phyloP scores from a whole-genome alignment of 2,329 filamentous ascomycete species.

The Lecanosticta acicola region DNA sequence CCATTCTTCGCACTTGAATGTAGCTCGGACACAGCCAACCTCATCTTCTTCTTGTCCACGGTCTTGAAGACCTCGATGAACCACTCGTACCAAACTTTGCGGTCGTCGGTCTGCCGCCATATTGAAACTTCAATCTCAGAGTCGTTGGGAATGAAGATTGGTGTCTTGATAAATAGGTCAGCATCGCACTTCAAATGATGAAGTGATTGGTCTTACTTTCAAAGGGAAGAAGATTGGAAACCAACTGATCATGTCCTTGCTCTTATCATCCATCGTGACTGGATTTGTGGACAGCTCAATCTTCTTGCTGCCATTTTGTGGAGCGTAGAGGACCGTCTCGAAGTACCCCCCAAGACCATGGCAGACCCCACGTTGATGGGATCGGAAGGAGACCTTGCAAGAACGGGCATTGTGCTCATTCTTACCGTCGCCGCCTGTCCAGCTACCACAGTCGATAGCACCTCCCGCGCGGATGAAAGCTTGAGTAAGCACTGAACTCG shows the following conservation, averaged over 20 bases:
- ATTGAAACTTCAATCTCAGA: constrained; percentile 86
- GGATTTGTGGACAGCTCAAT: constrained; percentile 91
- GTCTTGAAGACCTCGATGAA: constrained; percentile 71
- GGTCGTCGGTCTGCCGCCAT: constrained; percentile 92
- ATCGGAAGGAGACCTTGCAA: constrained; percentile 71
- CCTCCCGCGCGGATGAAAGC: constrained; percentile 55
- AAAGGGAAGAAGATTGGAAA: constrained; percentile 98
- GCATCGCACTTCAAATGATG: too few relatives aligned
- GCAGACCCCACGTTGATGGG: constrained; percentile 71
- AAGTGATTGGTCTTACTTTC: constrained; percentile 58
- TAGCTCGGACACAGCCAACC: constrained; percentile 60
- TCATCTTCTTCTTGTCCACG: constrained; percentile 57
- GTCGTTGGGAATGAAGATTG: constrained; percentile 77
- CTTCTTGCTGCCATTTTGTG: constrained; percentile 39
- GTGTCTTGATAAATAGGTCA: too few relatives aligned
- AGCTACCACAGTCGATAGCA: constrained; percentile 63
- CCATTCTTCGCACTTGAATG: constrained; percentile 65
- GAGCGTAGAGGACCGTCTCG: constrained; percentile 82
- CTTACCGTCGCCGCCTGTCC: constrained; percentile 68
- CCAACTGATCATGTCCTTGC: constrained; percentile 98
- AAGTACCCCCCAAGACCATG: constrained; percentile 94
- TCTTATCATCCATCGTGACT: constrained; percentile 85
- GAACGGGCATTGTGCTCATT: constrained; percentile 91
- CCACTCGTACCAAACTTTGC: constrained; percentile 99
- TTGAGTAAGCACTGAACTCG: constrained; percentile 51